These are phyloP conservation scores for Venturia aucupariae DNA, from an alignment of 2,329 filamentous ascomycete species.

Conservation along the genomic window DNA sequence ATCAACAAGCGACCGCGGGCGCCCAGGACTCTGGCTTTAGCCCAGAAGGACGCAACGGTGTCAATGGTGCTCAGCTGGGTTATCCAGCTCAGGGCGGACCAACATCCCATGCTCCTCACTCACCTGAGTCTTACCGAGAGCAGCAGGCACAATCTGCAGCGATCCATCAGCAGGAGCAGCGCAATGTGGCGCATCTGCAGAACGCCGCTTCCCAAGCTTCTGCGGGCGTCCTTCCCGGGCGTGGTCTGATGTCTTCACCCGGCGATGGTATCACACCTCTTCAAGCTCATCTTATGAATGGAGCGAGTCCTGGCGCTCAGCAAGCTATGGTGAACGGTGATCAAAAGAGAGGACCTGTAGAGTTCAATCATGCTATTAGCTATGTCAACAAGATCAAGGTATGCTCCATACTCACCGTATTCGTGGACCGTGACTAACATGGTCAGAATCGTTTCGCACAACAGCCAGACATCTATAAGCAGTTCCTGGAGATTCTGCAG, in stretches of 20 bases:
- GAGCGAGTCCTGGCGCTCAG: slow-evolving; percentile 43
- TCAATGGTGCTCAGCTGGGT: slow-evolving; percentile 9
- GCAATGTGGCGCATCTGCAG: slow-evolving; percentile 56
- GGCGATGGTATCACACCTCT: slow-evolving; percentile 38
- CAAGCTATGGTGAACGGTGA: slow-evolving; percentile 43
- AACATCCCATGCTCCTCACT: slow-evolving; percentile 26
- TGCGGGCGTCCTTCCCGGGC: slow-evolving; percentile 37
- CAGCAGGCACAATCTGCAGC: slow-evolving; percentile 38
- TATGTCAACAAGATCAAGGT: slow-evolving; percentile 99
- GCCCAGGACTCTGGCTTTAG: slow-evolving; percentile 32
- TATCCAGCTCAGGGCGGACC: slow-evolving; percentile 3
- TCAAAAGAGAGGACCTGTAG: slow-evolving; percentile 86
- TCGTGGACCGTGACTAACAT: not conserved
- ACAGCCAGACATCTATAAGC: slow-evolving; percentile 97
- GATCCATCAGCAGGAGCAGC: slow-evolving; percentile 55
- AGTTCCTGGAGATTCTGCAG: slow-evolving; percentile 95
- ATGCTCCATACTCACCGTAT: slow-evolving; percentile 23
- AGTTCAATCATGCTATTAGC: slow-evolving; percentile 98
- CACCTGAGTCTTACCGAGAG: slow-evolving; percentile 28
- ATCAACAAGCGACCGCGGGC: slow-evolving; percentile 25
- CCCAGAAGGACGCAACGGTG: slow-evolving; percentile 27
- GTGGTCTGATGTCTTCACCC: slow-evolving; percentile 42
- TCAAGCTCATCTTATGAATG: slow-evolving; percentile 52
- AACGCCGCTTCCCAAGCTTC: slow-evolving; percentile 54
- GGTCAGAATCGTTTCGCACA: slow-evolving; percentile 89